Evolutionary conservation across 345 rosid genomes (phyloP), one percentile per base, ranked within the genome.

Genomic region (Citrus medica): DNA sequence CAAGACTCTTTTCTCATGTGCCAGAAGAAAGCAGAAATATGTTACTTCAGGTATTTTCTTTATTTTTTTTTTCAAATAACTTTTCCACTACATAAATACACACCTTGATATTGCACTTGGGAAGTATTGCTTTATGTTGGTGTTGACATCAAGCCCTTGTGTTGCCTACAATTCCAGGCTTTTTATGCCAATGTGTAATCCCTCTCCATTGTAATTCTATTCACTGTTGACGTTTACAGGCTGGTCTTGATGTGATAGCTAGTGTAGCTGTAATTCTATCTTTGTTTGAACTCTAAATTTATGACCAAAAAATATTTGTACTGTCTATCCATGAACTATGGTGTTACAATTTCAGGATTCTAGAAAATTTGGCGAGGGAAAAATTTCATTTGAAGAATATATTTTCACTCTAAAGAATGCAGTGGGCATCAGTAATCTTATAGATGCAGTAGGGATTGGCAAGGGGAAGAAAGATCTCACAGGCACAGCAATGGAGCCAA

Each of bases 321-420:
- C 48, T 53, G 27, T 58, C 73, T 79, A n/a, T 27, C 67, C 14
- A 27, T 56, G 32, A 77, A 30, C 32, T 75, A n/a, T 71, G 46
- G 12, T 67, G 61, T 75, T 7, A 40, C 48, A 14, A 21, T 79
- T 78, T 80, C 79, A 92, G 97, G 88, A 79, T 79, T 80, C 88
- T 56, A 86, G 86, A 86, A 75, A 70, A 58, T 92, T 84, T 82
- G 85, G 83, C 22, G 93, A 92, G 80, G 92, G 88, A 66, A 88
- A 85, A 82, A 78, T 85, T 25, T 81, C 85, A 46, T 80, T 85
- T 22, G 86, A 82, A 74, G 91, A 82, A 42, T 88, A 83, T 67
- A 81, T 85, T 30, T 85, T 86, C 75, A 40, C 84, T 67, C 48
- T 88, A 69, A 85, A 86, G 72, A 65, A 73, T 22, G 33, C 68